Conservation (phyloP, 169 alveolate species). For the Miamiensis avidus region DNA sequence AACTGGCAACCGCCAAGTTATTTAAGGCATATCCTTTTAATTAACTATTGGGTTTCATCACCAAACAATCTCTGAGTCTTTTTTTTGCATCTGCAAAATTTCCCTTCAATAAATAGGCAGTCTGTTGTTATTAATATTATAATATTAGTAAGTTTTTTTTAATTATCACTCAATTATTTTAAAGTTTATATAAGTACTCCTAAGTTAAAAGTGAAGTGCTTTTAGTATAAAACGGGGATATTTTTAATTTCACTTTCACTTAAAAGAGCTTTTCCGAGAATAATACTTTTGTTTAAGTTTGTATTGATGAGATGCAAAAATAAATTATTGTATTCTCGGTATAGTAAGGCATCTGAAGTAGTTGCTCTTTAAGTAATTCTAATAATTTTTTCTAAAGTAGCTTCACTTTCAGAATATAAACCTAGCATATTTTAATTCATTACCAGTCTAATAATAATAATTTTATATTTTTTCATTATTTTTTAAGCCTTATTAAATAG, state of each 20-base stretch:
- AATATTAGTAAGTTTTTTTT: too few relatives aligned
- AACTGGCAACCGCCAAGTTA: constrained; percentile 43
- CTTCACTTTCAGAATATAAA: constrained; percentile 38
- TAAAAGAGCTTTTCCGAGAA: constrained; percentile 43
- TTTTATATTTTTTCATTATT: not conserved
- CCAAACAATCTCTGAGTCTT: constrained; percentile 35
- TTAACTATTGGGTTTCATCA: constrained; percentile 19
- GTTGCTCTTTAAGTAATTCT: constrained; percentile 7
- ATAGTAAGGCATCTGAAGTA: constrained; percentile 13
- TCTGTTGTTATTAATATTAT: constrained; percentile 21
- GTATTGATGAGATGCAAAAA: constrained; percentile 26
- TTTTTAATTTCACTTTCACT: constrained; percentile 34
- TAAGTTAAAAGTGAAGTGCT: constrained; percentile 21
- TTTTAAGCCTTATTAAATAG: not conserved
- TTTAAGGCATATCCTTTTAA: constrained; percentile 43
- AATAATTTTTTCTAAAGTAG: constrained; percentile 28
- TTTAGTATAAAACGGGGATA: constrained; percentile 30
- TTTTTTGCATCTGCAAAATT: constrained; percentile 41
- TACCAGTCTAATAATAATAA: constrained; percentile 19
- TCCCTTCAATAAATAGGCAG: constrained; percentile 45
- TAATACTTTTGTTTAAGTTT: constrained; percentile 37
- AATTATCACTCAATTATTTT: too few relatives aligned
- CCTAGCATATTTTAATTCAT: constrained; percentile 11
- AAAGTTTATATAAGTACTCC: constrained; percentile 25
- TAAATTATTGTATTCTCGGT: constrained; percentile 33